Percentiles rank a stretch among this genome's conserved stretches.
These are phyloP conservation scores for Globisporangium alternatum DNA, from an alignment of 352 stramenopile species.

Conservation along the genomic window DNA sequence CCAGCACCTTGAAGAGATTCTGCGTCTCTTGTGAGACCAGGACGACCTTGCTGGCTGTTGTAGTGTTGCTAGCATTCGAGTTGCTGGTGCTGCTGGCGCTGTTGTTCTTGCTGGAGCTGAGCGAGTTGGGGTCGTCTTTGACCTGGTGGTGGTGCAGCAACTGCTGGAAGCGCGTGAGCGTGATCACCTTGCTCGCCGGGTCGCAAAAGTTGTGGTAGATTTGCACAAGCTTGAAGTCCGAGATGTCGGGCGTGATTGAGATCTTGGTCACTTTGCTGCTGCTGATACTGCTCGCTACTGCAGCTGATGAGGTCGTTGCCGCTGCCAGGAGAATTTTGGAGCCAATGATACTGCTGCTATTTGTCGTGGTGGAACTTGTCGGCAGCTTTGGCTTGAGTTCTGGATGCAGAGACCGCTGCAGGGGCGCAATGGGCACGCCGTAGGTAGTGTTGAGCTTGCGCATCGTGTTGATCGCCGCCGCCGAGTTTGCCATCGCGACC, in stretches of 20 bases:
- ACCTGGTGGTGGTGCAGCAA: slow-evolving; percentile 62
- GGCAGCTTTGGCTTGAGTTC: slow-evolving; percentile 46
- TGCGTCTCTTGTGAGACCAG: slow-evolving; percentile 40
- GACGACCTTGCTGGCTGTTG: slow-evolving; percentile 15
- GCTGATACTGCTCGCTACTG: slow-evolving; percentile 15
- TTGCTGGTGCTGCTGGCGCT: not conserved
- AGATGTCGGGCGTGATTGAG: slow-evolving; percentile 72
- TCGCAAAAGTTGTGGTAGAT: slow-evolving; percentile 85
- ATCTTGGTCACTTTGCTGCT: slow-evolving; percentile 44
- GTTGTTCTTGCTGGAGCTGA: slow-evolving; percentile 1
- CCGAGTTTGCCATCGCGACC: slow-evolving; percentile 58
- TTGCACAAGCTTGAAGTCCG: slow-evolving; percentile 84
- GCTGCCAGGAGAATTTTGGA: slow-evolving; percentile 10
- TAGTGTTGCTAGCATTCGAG: slow-evolving; percentile 7
- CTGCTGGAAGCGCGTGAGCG: slow-evolving; percentile 55
- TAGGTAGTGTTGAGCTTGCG: slow-evolving; percentile 52
- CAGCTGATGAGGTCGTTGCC: not conserved
- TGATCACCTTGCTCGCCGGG: slow-evolving; percentile 47
- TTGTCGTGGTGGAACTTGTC: slow-evolving; percentile 13
- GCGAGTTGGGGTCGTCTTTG: slow-evolving; percentile 40
- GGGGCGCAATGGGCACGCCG: slow-evolving; percentile 45
- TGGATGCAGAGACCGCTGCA: slow-evolving; percentile 33
- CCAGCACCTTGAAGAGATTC: slow-evolving; percentile 52
- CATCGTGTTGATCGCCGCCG: slow-evolving; percentile 47
- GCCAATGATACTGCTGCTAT: slow-evolving; percentile 13